phyloP scores from a whole-genome alignment of 352 stramenopile species.

The Pythium coloratum region DNA sequence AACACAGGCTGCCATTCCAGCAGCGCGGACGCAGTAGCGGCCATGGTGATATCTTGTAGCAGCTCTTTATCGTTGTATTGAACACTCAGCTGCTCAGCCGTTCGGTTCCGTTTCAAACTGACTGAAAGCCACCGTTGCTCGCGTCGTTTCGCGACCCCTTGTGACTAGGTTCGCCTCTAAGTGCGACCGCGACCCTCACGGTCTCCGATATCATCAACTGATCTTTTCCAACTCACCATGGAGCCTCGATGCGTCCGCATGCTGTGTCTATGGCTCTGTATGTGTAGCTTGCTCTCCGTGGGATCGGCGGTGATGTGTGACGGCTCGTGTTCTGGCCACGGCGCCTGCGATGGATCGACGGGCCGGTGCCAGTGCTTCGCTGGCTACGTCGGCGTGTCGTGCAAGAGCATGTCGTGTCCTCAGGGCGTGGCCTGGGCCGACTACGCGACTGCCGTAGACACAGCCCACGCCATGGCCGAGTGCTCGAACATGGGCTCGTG shows the following conservation, averaged over 20 bases:
- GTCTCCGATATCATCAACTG: not conserved
- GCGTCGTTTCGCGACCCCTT: conserved; percentile 3
- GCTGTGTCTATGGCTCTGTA: conserved; percentile 1
- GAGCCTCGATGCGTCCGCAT: not conserved
- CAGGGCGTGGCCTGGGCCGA: conserved; percentile 58
- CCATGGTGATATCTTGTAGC: conserved; percentile 1
- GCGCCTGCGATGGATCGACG: conserved; percentile 44
- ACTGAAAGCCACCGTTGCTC: not conserved
- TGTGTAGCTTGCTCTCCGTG: not conserved
- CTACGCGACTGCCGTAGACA: conserved; percentile 50
- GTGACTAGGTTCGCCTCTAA: not conserved
- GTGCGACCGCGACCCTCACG: not conserved
- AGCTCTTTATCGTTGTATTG: not conserved
- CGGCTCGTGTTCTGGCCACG: conserved; percentile 85
- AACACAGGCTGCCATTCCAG: conserved; percentile 58
- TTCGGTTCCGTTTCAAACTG: not conserved
- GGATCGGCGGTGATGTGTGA: conserved; percentile 39
- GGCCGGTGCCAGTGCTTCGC: conserved; percentile 84
- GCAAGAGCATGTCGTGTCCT: conserved; percentile 51
- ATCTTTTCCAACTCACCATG: not conserved
- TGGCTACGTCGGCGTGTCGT: conserved; percentile 70
- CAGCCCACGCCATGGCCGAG: conserved; percentile 77
- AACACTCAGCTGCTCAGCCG: not conserved
- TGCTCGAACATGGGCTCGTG: conserved; percentile 88
- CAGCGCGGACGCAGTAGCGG: conserved; percentile 39